Evolutionary conservation across 2,329 filamentous ascomycete species (phyloP).

Genomic region (Colletotrichum sp.): DNA sequence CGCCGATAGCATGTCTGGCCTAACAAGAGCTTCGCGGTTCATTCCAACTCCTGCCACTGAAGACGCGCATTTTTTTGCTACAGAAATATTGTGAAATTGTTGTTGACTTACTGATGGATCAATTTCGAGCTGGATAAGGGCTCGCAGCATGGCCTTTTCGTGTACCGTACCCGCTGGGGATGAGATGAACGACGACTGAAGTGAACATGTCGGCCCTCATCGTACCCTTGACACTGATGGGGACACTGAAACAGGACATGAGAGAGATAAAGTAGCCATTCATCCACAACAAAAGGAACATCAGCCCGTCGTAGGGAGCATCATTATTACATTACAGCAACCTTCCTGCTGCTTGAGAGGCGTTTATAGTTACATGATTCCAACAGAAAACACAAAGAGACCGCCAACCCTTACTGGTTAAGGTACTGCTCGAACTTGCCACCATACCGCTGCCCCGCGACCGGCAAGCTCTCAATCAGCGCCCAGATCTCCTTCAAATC

Average conservation of each 20-base stretch:
- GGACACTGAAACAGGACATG: not conserved
- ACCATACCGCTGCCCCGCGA: slow-evolving; percentile 52
- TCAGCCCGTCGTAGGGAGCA: not conserved
- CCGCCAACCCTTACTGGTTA: not conserved
- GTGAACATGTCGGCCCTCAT: not conserved
- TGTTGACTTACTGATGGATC: not conserved
- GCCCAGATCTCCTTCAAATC: slow-evolving; percentile 56
- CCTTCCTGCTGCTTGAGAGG: not conserved
- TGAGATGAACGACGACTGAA: not conserved
- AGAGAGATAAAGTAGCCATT: not conserved
- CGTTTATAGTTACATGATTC: not conserved
- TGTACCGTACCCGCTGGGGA: not conserved
- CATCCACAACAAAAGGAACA: not conserved
- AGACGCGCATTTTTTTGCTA: not conserved
- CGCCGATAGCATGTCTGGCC: not conserved
- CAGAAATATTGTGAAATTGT: not conserved
- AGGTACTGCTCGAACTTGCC: not conserved
- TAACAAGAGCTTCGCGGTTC: not conserved
- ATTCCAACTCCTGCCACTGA: not conserved
- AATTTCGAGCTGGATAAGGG: not conserved
- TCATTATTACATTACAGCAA: not conserved
- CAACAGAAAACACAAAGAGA: not conserved
- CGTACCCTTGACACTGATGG: not conserved
- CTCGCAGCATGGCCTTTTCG: not conserved
- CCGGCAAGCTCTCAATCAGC: slow-evolving; percentile 51